These are phyloP conservation scores for Heterobasidion parviporum DNA, from an alignment of 1,284 basidiomycete genomes.

Conservation along the genomic window DNA sequence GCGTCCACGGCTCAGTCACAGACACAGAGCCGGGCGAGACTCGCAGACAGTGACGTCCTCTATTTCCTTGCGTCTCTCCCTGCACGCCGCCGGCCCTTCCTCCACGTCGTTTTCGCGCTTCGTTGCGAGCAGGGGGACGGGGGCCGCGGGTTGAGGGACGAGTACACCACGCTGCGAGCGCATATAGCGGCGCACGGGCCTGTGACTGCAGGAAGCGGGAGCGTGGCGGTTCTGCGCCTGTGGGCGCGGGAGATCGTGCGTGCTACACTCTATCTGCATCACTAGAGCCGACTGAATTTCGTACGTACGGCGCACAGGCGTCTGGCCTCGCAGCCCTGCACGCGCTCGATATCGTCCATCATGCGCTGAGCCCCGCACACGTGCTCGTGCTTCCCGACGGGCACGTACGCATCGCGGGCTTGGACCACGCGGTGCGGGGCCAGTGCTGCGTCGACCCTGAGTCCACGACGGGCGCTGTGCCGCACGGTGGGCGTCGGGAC, in stretches of 20 bases:
- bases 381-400: conserved; percentile 9
- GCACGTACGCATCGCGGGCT: conserved; percentile 11
- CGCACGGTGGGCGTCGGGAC: background rate
- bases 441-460: background rate
- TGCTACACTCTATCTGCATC: too few relatives aligned
- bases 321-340: conserved; percentile 10
- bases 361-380: conserved; percentile 8
- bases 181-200: background rate
- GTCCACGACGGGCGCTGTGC: background rate
- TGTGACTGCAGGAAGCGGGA: conserved; percentile 3
- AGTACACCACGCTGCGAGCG: conserved; percentile 3
- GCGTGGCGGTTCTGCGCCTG: background rate
- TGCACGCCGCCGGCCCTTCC: conserved; percentile 1
- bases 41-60: conserved; percentile 7
- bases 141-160: background rate
- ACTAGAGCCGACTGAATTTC: background rate
- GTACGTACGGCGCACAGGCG: conserved; percentile 2
- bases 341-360: conserved; percentile 9
- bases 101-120: conserved; percentile 6
- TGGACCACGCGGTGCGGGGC: conserved; percentile 4
- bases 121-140: too few relatives aligned
- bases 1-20: background rate
- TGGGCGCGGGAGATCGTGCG: conserved; percentile 13
- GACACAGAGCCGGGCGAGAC: background rate
- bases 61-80: conserved; percentile 10